Evolutionary conservation across 2,329 filamentous ascomycete species (phyloP).

Genomic region (Domatiomyces catenatus): DNA sequence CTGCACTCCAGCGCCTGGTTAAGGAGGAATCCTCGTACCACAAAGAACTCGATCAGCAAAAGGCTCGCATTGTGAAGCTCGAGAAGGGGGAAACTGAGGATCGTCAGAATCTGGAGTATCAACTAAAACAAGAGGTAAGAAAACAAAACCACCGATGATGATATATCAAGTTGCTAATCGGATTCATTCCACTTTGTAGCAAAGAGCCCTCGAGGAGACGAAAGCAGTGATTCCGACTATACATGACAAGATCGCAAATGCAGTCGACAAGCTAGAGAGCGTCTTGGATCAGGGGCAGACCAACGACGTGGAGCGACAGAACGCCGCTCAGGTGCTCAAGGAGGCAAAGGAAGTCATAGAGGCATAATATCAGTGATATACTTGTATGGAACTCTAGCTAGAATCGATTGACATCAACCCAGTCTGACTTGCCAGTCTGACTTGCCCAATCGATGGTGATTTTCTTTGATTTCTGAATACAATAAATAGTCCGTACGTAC

Average conservation of each 20-base stretch:
- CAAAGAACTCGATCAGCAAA: slow-evolving; percentile 64
- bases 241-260: slow-evolving; percentile 53
- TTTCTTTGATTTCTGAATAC: too few relatives aligned
- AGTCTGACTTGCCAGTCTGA: too few relatives aligned
- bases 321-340: slow-evolving; percentile 39
- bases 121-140: slow-evolving; percentile 70
- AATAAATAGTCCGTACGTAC: too few relatives aligned
- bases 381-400: too few relatives aligned
- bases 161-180: too few relatives aligned
- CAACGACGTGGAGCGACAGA: slow-evolving; percentile 35
- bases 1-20: slow-evolving; percentile 64
- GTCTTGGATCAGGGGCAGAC: slow-evolving; percentile 46
- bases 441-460: too few relatives aligned
- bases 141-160: too few relatives aligned
- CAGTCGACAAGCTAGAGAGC: slow-evolving; percentile 58
- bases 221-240: slow-evolving; percentile 64
- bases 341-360: slow-evolving; percentile 30
- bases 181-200: too few relatives aligned
- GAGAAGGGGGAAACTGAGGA: slow-evolving; percentile 36
- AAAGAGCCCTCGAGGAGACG: slow-evolving; percentile 72
- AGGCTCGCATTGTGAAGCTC: slow-evolving; percentile 54
- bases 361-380: too few relatives aligned
- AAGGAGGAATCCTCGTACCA: slow-evolving; percentile 88
- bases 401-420: too few relatives aligned
- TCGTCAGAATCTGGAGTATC: slow-evolving; percentile 62